A percentile compares a stretch with the other conserved stretches of the same genome.
These are phyloP conservation scores for Colletotrichum horii DNA, from an alignment of 2,329 filamentous ascomycete genomes.

Conservation along the genomic window DNA sequence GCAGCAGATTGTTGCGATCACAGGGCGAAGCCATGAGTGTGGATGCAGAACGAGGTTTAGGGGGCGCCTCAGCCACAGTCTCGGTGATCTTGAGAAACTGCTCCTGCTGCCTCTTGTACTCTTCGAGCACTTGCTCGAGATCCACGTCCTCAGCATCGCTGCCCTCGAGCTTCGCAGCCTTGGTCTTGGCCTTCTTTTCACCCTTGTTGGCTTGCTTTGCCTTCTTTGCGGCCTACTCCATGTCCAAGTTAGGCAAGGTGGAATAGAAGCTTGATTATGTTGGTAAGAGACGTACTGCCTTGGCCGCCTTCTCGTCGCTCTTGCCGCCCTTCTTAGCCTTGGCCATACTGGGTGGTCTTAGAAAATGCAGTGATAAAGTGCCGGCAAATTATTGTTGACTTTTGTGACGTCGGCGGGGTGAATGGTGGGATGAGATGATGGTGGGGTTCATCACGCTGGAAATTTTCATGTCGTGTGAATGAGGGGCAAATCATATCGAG, in stretches of 20 bases:
- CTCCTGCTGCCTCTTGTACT: conserved; percentile 92
- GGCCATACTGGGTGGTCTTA: conserved; percentile 39
- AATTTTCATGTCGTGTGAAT: conserved; percentile 6
- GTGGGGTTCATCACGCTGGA: conserved; percentile 18
- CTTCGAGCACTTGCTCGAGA: conserved; percentile 89
- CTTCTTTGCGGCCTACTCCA: conserved; percentile 62
- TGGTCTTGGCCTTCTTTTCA: conserved; percentile 81
- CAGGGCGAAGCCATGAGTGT: conserved; percentile 85
- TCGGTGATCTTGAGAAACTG: conserved; percentile 95
- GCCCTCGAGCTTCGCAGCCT: conserved; percentile 74
- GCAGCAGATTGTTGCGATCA: conserved; percentile 84
- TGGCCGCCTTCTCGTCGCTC: conserved; percentile 54
- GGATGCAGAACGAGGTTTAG: conserved; percentile 78
- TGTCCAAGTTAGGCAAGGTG: conserved; percentile 24
- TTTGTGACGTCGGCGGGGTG: conserved; percentile 21
- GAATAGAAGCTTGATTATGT: not conserved
- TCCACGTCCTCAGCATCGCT: conserved; percentile 93
- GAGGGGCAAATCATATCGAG: conserved; percentile 12
- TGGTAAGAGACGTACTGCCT: conserved; percentile 40
- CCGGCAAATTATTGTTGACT: not conserved
- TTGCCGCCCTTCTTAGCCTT: conserved; percentile 57
- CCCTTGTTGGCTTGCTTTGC: conserved; percentile 87
- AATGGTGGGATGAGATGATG: conserved; percentile 6
- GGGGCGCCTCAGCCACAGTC: conserved; percentile 70
- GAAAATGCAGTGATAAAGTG: not conserved